Base-by-base conservation (phyloP, 352 stramenopile genomes). In the Globisporangium abappressorium region DNA sequence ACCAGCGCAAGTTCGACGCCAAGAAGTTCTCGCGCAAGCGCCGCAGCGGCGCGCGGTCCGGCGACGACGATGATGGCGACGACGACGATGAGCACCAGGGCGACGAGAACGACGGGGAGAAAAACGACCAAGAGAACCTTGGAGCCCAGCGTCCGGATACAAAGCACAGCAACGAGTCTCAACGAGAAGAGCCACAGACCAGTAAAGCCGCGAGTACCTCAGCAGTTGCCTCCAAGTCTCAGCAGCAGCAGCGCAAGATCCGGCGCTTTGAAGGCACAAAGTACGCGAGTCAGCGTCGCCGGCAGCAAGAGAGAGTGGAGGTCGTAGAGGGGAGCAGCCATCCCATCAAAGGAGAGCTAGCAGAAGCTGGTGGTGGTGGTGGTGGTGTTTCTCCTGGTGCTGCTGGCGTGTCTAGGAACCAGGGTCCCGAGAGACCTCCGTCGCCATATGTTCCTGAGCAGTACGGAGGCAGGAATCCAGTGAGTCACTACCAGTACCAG, bases 1-100 rank as follows among this genome's bases (percentile, higher is more conserved):
- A 75, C 2, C 79, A 93, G 64, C 83, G 85, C 66, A 93, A 91
- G 68, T 92, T 93, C 55, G 85, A 93, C 66, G 84, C 80, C 43
- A 93, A 91, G 66, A 92, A 90, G 72, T 91, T 89, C 73, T 85
- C 79, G 22, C 73, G 79, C 47, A 82, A 82, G 58, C 73, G 78
- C 54, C 73, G 64, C 34, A 62, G 62, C 33, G 66, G 62, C 54
- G 55, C 11, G 3, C 55, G 79, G 3, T 69, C 80, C 3, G 8
- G 64, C 22, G 46, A 55, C 33, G 47, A 65, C 62, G 65, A 64
- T 28, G 54, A 67, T n/a, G 59, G 59, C 1, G 34, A 61, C 34
- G 65, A 49, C 54, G 56, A 18, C 38, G 69, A 53, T 49, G 34
- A 14, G 36, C 22, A 43, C 54, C 56, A 46, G 5, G 47, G 30